Conservation (phyloP, 1,284 basidiomycete genomes). For the Ustilago tritici region DNA sequence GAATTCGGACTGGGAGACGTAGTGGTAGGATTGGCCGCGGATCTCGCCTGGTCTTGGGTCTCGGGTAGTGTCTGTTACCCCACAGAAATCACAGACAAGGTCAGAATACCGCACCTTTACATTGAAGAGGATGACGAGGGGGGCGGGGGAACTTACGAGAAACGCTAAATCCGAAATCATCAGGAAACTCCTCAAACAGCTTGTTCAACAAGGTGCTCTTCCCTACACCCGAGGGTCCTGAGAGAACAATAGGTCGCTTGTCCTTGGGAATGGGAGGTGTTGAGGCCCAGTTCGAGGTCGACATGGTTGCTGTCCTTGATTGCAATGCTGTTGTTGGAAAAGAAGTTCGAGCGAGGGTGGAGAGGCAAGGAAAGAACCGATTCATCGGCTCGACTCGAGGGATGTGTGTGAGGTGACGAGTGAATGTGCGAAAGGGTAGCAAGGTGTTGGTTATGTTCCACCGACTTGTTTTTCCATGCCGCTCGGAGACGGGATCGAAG, state of each 20-base stretch:
- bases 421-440: too few species aligned
- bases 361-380: slow-evolving; percentile 6
- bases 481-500: too few species aligned
- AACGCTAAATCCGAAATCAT: slow-evolving; percentile 88
- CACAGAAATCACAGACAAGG: slow-evolving; percentile 12
- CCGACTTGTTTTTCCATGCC: too few species aligned
- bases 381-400: slow-evolving; percentile 5
- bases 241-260: slow-evolving; percentile 77
- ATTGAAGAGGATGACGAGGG: not conserved
- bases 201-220: slow-evolving; percentile 90
- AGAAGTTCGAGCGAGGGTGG: slow-evolving; percentile 4
- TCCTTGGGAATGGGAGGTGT: slow-evolving; percentile 41
- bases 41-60: slow-evolving; percentile 84
- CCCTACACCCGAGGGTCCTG: slow-evolving; percentile 89
- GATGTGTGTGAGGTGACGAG: too few species aligned
- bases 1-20: slow-evolving; percentile 73
- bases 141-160: slow-evolving; percentile 78
- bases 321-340: not conserved
- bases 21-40: slow-evolving; percentile 78
- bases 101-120: not conserved
- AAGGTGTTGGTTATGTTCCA: too few species aligned
- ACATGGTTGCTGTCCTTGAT: slow-evolving; percentile 20
- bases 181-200: slow-evolving; percentile 85
- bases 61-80: slow-evolving; percentile 85
- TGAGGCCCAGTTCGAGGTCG: slow-evolving; percentile 41